A percentile compares a stretch with the other conserved stretches of the same genome.
phyloP scores from a whole-genome alignment of 345 rosid species.

The Melaleuca quinquenervia region DNA sequence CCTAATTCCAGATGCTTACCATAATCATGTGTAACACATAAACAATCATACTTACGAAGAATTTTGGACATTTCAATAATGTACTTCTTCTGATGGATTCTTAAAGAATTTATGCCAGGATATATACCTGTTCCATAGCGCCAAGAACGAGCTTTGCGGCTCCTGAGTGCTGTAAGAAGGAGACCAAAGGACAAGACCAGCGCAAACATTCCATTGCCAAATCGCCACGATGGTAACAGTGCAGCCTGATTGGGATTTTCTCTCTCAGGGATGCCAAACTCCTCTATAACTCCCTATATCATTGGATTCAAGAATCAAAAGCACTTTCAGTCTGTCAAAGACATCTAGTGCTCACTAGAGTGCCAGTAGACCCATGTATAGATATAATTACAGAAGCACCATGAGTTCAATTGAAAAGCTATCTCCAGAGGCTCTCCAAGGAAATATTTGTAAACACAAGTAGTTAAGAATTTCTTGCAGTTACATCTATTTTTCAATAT shows the following conservation, averaged over 20 bases:
- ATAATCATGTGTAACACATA: background rate
- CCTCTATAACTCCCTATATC: constrained; percentile 46
- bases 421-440: background rate
- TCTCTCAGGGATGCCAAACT: constrained; percentile 41
- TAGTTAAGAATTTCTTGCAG: background rate
- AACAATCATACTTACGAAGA: background rate
- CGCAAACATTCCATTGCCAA: constrained; percentile 61
- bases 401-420: background rate
- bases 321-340: background rate
- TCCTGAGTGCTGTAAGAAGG: constrained; percentile 43
- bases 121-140: constrained; percentile 44
- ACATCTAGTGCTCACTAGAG: background rate
- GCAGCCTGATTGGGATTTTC: constrained; percentile 34
- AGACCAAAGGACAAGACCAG: constrained; percentile 49
- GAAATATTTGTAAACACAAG: background rate
- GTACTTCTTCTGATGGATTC: background rate
- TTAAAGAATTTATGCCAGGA: background rate
- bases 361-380: background rate
- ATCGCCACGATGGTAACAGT: constrained; percentile 40
- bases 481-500: background rate
- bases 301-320: background rate
- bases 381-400: background rate
- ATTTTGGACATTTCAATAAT: background rate
- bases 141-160: constrained; percentile 57
- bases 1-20: background rate